Evolutionary conservation across 1,284 basidiomycete genomes (phyloP), one percentile per base, ranked within the genome.

Genomic region (Tremellales sp.): DNA sequence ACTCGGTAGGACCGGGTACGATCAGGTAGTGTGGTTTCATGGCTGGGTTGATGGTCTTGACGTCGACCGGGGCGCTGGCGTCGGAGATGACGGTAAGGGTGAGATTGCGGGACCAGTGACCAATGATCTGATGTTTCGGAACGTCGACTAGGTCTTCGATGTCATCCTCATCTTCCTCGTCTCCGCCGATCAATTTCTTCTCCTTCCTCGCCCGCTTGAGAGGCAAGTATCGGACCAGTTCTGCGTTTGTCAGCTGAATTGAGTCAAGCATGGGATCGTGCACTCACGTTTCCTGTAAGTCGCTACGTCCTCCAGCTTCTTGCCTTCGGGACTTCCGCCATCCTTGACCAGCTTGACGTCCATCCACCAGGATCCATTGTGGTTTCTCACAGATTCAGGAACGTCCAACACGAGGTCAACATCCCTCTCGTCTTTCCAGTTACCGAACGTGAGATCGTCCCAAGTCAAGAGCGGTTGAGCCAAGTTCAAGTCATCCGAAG

Each of bases 21-120:
- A 86, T 72, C 27, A 84, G 70, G 52, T 82, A 65, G 60, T 64
- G 64, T 15, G 72, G 65, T 31, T 63, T 56, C 6, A 87, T 64
- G 4, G 69, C 67, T 51, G 82, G 77, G 22, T 84, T 80, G 29
- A 94, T 58, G 0, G 75, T 65, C 19, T 21, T 24, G 39, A 24
- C 6, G 39, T 40, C 39, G 21, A 40, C 8, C 13, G 12, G 15
- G 2, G 76, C 61, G 15, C 77, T 77, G 59, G 89, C 85, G 19
- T 36, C 33, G n/a, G 86, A 86, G 39, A 97, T 78, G 39, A 97
- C 76, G 8, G 87, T 87, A 31, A 98, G 72, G 0, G 93, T 97
- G 19, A 97, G 68, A 70, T 97, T 97, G 80, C 86, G 64, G 23
- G 55, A 57, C 87, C 91, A 98, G 74, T 92, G 88, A 3, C 88